Evolutionary conservation across 2,329 filamentous ascomycete species (phyloP), one percentile per base, ranked within the genome.

Genomic region (Cladophialophora immunda): DNA sequence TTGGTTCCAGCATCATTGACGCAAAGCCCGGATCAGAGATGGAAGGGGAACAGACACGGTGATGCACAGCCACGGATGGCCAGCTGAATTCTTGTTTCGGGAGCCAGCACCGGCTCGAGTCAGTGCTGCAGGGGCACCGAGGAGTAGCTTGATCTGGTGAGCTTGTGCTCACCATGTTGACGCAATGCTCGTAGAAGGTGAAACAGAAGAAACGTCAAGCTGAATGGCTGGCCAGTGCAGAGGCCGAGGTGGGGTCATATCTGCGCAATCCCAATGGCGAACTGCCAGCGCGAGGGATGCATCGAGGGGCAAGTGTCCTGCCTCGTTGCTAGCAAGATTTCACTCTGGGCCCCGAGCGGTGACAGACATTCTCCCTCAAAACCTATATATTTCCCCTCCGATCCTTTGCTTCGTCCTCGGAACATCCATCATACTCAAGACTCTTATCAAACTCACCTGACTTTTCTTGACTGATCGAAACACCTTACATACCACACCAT

Each of bases 181-280:
- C 63, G 63, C 63, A 65, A 61, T 65, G 63, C 47, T 29, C n/a
- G 50, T 32, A 50, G 29, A 45, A 53, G 58, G 27, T 62, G 41
- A 50, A 17, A 47, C 52, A 36, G 47, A 17, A 57, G 36, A 45
- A 27, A 52, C 19, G 38, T 57, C 41, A 52, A 50, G 55, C 54
- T 53, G 55, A 58, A 54, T 53, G 64, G 59, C 41, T 57, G 53
- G 45, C 41, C 25, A 15, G 15, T 38, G 50, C 62, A n/a, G 52
- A 61, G 63, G 62, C 58, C 38, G 30, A 29, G 57, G 58, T 61
- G 63, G 63, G 53, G 63, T 38, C 27, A 17, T 11, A 15, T 32
- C 38, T 45, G 50, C 41, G 61, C 60, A 61, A 47, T 62, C 50
- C 45, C 50, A 55, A 65, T 38, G 47, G 55, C 27, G 17, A 27